Evolutionary conservation across 441 rosid genomes (phyloP).

Genomic region (Eruca vesicaria): DNA sequence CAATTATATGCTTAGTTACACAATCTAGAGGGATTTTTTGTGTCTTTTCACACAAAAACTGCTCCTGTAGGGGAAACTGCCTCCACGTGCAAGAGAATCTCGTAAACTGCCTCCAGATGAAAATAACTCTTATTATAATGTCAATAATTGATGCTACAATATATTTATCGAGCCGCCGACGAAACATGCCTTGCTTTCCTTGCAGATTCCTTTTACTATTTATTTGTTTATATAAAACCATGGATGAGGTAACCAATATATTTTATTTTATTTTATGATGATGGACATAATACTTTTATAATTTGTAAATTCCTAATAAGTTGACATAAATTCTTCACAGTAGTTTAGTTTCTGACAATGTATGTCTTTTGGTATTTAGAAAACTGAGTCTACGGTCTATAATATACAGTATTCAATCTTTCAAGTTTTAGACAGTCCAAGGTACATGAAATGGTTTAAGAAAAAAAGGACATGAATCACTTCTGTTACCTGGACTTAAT

Average conservation of each 20-base stretch:
- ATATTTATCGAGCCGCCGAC: constrained; percentile 18
- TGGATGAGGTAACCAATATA: not conserved
- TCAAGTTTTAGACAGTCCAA: not conserved
- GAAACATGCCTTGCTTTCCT: constrained; percentile 21
- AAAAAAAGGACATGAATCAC: not conserved
- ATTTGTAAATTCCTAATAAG: not conserved
- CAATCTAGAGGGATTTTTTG: no score
- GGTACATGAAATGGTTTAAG: not conserved
- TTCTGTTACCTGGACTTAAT: not conserved
- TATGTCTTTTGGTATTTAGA: not conserved
- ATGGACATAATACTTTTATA: not conserved
- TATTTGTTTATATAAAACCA: not conserved
- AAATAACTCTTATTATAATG: no score
- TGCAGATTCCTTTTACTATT: constrained; percentile 16
- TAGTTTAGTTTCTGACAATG: not conserved
- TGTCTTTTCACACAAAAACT: no score
- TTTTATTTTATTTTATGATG: not conserved
- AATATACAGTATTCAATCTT: no score
- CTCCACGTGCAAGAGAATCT: no score
- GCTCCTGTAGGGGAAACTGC: no score
- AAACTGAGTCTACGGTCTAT: no score
- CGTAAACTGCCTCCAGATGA: no score
- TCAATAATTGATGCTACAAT: constrained; percentile 26
- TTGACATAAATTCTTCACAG: constrained; percentile 9
- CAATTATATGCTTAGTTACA: no score